These are phyloP conservation scores for Lindgomyces ingoldianus DNA, from an alignment of 495 filamentous ascomycete species.

Conservation along the genomic window DNA sequence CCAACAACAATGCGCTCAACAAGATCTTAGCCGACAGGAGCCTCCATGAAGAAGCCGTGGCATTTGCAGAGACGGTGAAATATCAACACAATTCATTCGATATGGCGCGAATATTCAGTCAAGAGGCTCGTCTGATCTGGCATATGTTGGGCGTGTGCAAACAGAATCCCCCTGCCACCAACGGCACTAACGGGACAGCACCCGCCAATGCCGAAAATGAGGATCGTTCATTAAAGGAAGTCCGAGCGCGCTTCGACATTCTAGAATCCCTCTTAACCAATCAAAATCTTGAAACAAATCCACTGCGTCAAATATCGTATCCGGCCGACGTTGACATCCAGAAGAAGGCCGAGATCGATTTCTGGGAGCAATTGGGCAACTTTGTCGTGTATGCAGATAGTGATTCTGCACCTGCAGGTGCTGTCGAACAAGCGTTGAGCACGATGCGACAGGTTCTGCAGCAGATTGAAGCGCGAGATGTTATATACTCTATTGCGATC, in stretches of 20 bases:
- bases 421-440: slow-evolving; percentile 64
- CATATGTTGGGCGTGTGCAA: slow-evolving; percentile 42
- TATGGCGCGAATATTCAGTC: slow-evolving; percentile 34
- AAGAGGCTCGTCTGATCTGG: slow-evolving; percentile 46
- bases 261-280: slow-evolving; percentile 75
- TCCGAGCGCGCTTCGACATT: slow-evolving; percentile 66
- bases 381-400: slow-evolving; percentile 71
- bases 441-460: slow-evolving; percentile 69
- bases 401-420: slow-evolving; percentile 56
- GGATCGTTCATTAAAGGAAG: slow-evolving; percentile 51
- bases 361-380: slow-evolving; percentile 75
- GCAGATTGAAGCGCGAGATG: slow-evolving; percentile 83
- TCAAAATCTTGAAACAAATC: slow-evolving; percentile 59
- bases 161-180: slow-evolving; percentile 22
- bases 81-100: slow-evolving; percentile 49
- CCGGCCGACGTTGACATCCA: background rate
- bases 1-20: slow-evolving; percentile 59
- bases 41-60: slow-evolving; percentile 30
- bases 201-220: slow-evolving; percentile 55
- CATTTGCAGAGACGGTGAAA: slow-evolving; percentile 61
- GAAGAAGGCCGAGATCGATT: slow-evolving; percentile 66
- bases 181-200: slow-evolving; percentile 42
- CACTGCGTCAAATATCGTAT: slow-evolving; percentile 31
- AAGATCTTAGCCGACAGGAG: slow-evolving; percentile 57
- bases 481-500: slow-evolving; percentile 84